Conservation (phyloP, 441 rosid genomes). For the Kokia cookei region DNA sequence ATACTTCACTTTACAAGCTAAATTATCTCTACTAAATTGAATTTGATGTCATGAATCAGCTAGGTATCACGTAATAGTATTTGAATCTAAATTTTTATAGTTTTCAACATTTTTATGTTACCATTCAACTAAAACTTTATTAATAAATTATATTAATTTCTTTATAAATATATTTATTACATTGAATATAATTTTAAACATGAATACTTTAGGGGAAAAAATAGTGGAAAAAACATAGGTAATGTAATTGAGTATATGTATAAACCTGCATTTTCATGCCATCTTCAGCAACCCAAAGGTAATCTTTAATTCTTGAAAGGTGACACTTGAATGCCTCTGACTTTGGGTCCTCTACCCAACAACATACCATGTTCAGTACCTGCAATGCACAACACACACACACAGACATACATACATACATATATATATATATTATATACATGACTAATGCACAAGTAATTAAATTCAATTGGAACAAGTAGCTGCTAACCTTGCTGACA, state of each 20-base stretch:
- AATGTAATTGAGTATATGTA: neutral
- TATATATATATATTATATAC: neutral
- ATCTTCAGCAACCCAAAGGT: constrained; percentile 79
- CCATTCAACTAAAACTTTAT: too few species aligned
- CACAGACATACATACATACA: neutral
- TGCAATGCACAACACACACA: neutral
- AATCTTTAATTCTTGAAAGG: constrained; percentile 57
- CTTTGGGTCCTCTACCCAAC: constrained; percentile 70
- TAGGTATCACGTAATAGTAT: too few species aligned
- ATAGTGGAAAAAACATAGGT: neutral
- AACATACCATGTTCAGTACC: constrained; percentile 73
- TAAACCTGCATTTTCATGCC: constrained; percentile 88
- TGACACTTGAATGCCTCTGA: constrained; percentile 58
- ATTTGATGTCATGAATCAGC: too few species aligned
- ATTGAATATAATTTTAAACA: too few species aligned
- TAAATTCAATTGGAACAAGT: neutral
- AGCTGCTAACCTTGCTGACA: constrained; percentile 40
- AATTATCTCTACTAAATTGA: too few species aligned
- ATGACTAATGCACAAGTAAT: neutral
- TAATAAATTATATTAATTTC: too few species aligned
- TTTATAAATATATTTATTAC: too few species aligned
- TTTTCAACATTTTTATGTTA: too few species aligned
- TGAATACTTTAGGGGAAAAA: too few species aligned
- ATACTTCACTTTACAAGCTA: too few species aligned
- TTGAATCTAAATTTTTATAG: too few species aligned